A percentile compares a stretch with the other conserved stretches of the same genome.
Evolutionary conservation across 2,329 filamentous ascomycete species (phyloP).

Genomic region (Arthrobotrys pseudoclavata): DNA sequence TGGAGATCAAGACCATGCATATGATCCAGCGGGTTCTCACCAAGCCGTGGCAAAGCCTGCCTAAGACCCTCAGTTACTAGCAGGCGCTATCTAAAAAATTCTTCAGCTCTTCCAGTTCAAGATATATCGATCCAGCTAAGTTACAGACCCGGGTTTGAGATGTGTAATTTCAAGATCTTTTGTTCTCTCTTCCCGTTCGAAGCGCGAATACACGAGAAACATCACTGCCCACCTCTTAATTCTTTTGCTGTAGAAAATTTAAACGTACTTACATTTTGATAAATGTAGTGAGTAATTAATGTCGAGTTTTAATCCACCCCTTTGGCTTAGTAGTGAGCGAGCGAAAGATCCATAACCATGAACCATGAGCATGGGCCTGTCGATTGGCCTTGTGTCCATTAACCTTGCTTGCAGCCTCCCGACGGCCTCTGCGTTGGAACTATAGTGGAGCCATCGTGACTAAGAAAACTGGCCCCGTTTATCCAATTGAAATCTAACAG

Average conservation of each 20-base stretch:
- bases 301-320: not conserved
- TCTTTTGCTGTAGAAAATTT: not conserved
- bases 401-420: constrained; percentile 22
- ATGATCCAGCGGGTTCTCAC: not conserved
- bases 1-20: not conserved
- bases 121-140: not conserved
- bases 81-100: constrained; percentile 15
- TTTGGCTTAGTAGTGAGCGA: constrained; percentile 16
- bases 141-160: not conserved
- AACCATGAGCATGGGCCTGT: not conserved
- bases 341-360: constrained; percentile 10
- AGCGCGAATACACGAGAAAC: constrained; percentile 4
- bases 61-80: constrained; percentile 27
- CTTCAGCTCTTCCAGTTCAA: not conserved
- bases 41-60: constrained; percentile 9
- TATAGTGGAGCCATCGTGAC: constrained; percentile 16
- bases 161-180: not conserved
- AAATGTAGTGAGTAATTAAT: constrained; percentile 4
- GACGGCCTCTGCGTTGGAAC: constrained; percentile 6
- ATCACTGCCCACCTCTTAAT: constrained; percentile 2
- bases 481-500: constrained; percentile 14
- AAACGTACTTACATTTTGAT: not conserved
- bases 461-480: constrained; percentile 14
- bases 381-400: constrained; percentile 1
- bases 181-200: not conserved